Conservation (phyloP, 2,329 filamentous ascomycete species). For the Fusarium papillatum region DNA sequence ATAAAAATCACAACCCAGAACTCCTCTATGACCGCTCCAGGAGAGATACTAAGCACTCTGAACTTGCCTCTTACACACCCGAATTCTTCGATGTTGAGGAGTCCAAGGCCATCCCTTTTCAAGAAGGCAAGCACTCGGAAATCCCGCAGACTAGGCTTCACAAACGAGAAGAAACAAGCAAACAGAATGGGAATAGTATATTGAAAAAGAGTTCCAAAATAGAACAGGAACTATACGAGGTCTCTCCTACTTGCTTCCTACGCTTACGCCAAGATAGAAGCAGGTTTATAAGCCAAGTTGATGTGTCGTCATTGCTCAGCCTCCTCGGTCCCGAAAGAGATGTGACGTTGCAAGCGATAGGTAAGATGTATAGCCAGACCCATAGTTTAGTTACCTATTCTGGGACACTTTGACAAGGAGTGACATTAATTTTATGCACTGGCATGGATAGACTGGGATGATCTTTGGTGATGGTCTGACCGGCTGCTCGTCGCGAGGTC, state of each 20-base stretch:
- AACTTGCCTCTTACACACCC: no score
- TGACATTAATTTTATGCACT: neutral
- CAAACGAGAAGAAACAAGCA: no score
- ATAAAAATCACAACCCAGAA: no score
- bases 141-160: no score
- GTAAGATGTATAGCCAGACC: neutral
- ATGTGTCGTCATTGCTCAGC: neutral
- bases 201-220: no score
- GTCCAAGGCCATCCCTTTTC: no score
- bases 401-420: neutral
- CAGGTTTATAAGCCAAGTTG: neutral
- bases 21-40: no score
- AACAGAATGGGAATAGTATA: no score
- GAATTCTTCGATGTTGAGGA: no score
- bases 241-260: fast-evolving
- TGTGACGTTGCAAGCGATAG: neutral
- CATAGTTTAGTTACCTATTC: neutral
- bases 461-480: neutral
- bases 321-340: neutral
- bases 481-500: neutral
- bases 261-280: neutral
- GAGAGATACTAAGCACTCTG: no score
- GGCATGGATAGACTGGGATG: neutral
- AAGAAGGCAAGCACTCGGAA: no score
- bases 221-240: neutral